phyloP scores from a whole-genome alignment of 352 stramenopile genomes.

The Phytophthora citrophthora region DNA sequence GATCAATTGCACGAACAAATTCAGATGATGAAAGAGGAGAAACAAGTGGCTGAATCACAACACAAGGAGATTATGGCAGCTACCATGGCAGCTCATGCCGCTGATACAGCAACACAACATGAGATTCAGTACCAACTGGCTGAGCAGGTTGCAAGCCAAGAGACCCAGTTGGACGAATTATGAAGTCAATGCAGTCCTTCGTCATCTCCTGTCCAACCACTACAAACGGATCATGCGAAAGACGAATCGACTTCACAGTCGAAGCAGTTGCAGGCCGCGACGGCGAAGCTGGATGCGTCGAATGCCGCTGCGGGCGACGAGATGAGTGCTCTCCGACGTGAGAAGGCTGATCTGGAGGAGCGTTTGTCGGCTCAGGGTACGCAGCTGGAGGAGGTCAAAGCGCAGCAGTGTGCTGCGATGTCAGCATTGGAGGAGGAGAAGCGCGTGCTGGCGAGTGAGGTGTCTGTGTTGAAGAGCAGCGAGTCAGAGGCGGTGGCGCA shows the following conservation, averaged over 20 bases:
- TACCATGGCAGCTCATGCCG: slow-evolving; percentile 11
- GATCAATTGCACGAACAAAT: slow-evolving; percentile 28
- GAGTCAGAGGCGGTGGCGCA: slow-evolving; percentile 5
- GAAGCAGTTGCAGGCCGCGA: slow-evolving; percentile 6
- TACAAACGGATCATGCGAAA: not conserved
- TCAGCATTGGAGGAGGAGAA: slow-evolving; percentile 17
- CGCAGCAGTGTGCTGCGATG: slow-evolving; percentile 9
- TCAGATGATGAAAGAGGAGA: slow-evolving; percentile 40
- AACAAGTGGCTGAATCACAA: slow-evolving; percentile 16
- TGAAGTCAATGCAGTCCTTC: not conserved
- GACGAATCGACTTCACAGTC: slow-evolving; percentile 5
- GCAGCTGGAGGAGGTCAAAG: slow-evolving; percentile 7
- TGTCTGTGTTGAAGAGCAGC: slow-evolving; percentile 9
- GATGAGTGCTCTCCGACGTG: slow-evolving; percentile 6
- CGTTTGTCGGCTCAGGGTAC: slow-evolving; percentile 5
- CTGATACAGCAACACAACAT: slow-evolving; percentile 21
- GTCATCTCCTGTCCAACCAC: not conserved
- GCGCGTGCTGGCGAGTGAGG: slow-evolving; percentile 11
- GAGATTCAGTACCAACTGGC: slow-evolving; percentile 29
- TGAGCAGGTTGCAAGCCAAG: slow-evolving; percentile 17
- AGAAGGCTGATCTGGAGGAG: slow-evolving; percentile 16
- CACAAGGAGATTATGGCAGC: slow-evolving; percentile 23
- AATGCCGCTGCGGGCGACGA: slow-evolving; percentile 9
- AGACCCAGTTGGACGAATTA: slow-evolving; percentile 20
- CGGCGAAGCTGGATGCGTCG: slow-evolving; percentile 3